Evolutionary conservation across 768 basidiomycete species (phyloP), one percentile per base, ranked within the genome.

Genomic region (Boletales sp.): DNA sequence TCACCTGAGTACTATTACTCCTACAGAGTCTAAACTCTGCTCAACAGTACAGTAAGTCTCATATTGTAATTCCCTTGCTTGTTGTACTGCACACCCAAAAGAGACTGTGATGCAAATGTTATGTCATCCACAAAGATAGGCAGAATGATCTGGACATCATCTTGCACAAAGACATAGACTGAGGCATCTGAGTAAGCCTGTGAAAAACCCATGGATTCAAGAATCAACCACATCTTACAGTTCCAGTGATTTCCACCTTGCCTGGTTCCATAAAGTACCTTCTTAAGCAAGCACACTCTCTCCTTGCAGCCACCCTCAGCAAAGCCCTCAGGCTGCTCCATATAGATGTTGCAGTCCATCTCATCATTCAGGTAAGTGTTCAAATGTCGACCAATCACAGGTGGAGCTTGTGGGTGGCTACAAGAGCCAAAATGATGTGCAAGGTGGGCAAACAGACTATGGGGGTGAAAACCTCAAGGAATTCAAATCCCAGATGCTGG

Each of bases 191-290:
- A 18, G 9, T 38, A 38, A 3, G 15, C 11, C 37, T 38, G 37
- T 6, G 17, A 54, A 49, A 13, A 18, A 15, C 61, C 57, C 12
- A 67, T 42, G 12, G 49, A 38, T 9, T 37, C 28, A 4, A 67
- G 51, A 8, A 19, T 21, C 2, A 4, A 21, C 21, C 56, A 30
- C 35, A 68, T 54, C 38, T 61, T 62, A 45, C 50, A 14, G 50
- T 70, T 54, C 69, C 70, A 72, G 44, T 34, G 44, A 17, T 61
- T 58, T 9, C 66, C 63, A 8, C 61, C 60, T 46, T 71, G 68
- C 43, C 67, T 65, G 13, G 70, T 66, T 15, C 70, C 65, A 57
- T 73, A 73, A 35, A 72, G 48, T 4, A 57, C 44, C 49, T 69
- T 68, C 39, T 40, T 15, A 4, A 40, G 39, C 19, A 40, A 40